phyloP scores from a whole-genome alignment of 1,284 basidiomycete genomes.

The Puccinia polysora region DNA sequence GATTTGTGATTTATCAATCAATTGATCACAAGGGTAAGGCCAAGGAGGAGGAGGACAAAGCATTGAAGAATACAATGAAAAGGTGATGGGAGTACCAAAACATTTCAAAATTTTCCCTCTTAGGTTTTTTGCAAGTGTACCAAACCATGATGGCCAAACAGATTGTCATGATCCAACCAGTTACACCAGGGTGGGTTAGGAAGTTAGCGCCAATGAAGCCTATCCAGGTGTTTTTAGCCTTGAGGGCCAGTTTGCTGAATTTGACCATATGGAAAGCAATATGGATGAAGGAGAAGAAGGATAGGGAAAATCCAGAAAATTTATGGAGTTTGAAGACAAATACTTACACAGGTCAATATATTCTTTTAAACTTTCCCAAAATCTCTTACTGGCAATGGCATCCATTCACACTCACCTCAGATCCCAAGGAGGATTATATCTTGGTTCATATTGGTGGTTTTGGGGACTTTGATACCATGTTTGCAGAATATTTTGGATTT shows the following conservation, averaged over 20 bases:
- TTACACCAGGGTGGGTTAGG: conserved; percentile 68
- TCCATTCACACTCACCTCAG: conserved; percentile 77
- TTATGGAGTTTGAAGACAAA: conserved; percentile 68
- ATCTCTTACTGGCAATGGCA: conserved; percentile 91
- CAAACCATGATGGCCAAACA: conserved; percentile 70
- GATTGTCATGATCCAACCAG: conserved; percentile 82
- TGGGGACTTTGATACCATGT: conserved; percentile 74
- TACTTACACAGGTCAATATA: conserved; percentile 70
- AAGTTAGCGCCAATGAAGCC: conserved; percentile 73
- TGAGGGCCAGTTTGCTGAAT: conserved; percentile 56
- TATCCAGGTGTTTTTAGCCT: conserved; percentile 59
- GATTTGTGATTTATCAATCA: no score
- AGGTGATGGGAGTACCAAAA: conserved; percentile 72
- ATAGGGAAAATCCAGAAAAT: conserved; percentile 78
- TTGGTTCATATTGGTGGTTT: conserved; percentile 75
- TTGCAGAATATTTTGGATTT: conserved; percentile 75
- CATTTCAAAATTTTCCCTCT: conserved; percentile 68
- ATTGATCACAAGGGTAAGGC: no score
- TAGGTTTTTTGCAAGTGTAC: conserved; percentile 72
- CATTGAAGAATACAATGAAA: conserved; percentile 80
- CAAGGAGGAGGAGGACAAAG: no score
- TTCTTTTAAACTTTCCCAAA: conserved; percentile 74
- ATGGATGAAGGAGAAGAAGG: conserved; percentile 68
- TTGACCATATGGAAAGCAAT: conserved; percentile 73
- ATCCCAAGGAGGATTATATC: conserved; percentile 83